Conservation (phyloP, 2,329 filamentous ascomycete species). For the Fusarium cicatricum region DNA sequence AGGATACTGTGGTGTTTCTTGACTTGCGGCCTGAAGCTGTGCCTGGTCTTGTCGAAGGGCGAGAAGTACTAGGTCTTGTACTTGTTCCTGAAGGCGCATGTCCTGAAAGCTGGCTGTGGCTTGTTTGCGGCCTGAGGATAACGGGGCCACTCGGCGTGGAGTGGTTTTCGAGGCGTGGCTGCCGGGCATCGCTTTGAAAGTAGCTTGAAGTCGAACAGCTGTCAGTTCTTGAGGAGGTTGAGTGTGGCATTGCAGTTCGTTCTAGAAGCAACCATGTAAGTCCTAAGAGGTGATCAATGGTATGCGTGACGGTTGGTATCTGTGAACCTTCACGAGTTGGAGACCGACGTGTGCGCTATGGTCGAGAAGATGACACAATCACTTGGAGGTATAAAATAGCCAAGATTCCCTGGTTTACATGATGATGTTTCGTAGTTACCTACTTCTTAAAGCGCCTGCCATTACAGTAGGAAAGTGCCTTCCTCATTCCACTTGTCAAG, state of each 20-base stretch:
- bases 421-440: no score
- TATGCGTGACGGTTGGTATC: background rate
- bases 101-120: conserved; percentile 1
- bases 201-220: conserved; percentile 36
- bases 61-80: conserved; percentile 28
- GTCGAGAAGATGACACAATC: no score
- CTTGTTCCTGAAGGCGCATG: conserved; percentile 28
- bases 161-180: background rate
- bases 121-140: conserved; percentile 7
- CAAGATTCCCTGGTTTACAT: no score
- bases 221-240: conserved; percentile 8
- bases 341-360: background rate
- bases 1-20: conserved; percentile 48
- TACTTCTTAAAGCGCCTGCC: no score
- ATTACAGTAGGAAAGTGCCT: background rate
- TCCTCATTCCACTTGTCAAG: background rate
- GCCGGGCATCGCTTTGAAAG: conserved; percentile 27
- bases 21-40: conserved; percentile 57
- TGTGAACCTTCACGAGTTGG: background rate
- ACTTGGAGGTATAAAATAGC: no score
- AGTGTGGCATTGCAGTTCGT: conserved; percentile 10
- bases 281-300: background rate
- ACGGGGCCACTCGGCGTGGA: conserved; percentile 2
- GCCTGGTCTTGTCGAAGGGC: conserved; percentile 44
- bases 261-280: background rate